A percentile compares a stretch with the other conserved stretches of the same genome.
These are phyloP conservation scores for Emydomyces testavorans DNA, from an alignment of 2,329 filamentous ascomycete species.

Conservation along the genomic window DNA sequence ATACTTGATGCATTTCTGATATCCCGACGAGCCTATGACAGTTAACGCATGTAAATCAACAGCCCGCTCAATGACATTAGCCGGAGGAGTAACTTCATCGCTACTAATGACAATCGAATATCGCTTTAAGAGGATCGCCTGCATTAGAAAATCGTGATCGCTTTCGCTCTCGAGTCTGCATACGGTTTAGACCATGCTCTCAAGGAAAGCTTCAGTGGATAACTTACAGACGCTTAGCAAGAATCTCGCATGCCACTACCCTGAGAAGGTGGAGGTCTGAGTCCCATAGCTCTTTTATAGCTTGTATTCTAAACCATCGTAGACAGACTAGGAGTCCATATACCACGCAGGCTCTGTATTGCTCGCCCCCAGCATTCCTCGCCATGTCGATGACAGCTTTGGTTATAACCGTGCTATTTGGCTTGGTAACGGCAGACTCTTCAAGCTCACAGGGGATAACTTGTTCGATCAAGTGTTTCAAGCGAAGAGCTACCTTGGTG, in stretches of 20 bases:
- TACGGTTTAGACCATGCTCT: not conserved
- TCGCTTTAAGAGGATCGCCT: slow-evolving; percentile 70
- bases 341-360: slow-evolving; percentile 69
- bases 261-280: slow-evolving; percentile 69
- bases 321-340: slow-evolving; percentile 67
- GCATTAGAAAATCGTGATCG: slow-evolving; percentile 64
- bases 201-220: not conserved
- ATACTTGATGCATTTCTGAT: slow-evolving; percentile 87
- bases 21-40: slow-evolving; percentile 84
- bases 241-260: slow-evolving; percentile 74
- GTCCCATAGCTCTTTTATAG: slow-evolving; percentile 78
- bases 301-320: slow-evolving; percentile 69
- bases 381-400: slow-evolving; percentile 66
- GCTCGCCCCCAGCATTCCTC: slow-evolving; percentile 63
- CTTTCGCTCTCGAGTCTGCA: slow-evolving; percentile 73
- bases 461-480: slow-evolving; percentile 83
- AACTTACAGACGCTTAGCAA: slow-evolving; percentile 61
- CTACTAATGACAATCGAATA: slow-evolving; percentile 66
- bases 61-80: slow-evolving; percentile 85
- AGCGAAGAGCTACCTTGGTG: slow-evolving; percentile 75
- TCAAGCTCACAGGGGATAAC: slow-evolving; percentile 85
- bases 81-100: slow-evolving; percentile 57
- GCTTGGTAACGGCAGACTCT: slow-evolving; percentile 57
- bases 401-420: slow-evolving; percentile 81
- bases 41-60: slow-evolving; percentile 82